These are phyloP conservation scores for Pythium myriotylum DNA, from an alignment of 352 stramenopile genomes.

Conservation along the genomic window DNA sequence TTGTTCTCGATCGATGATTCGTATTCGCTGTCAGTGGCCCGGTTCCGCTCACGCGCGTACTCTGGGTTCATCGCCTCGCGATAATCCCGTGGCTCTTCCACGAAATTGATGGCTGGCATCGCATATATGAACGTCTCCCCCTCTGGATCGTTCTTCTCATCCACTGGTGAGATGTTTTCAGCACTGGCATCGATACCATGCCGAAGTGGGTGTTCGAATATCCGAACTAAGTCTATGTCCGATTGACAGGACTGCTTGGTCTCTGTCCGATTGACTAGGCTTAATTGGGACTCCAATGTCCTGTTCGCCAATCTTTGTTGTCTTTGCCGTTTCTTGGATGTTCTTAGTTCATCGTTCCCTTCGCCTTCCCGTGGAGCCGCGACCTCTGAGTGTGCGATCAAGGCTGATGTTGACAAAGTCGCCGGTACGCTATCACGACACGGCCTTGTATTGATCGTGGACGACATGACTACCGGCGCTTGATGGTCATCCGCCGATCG, in stretches of 20 bases:
- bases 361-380: not conserved
- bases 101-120: conserved; percentile 13
- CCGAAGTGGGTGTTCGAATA: conserved; percentile 7
- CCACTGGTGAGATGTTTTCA: conserved; percentile 1
- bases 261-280: conserved; percentile 3
- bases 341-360: conserved; percentile 9
- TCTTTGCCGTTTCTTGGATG: conserved; percentile 2
- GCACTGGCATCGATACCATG: conserved; percentile 6
- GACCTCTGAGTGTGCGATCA: conserved; percentile 22
- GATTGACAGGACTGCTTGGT: conserved; percentile 9
- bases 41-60: conserved; percentile 8
- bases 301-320: not conserved
- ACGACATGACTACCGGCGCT: no score
- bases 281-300: not conserved
- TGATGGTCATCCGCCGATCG: no score
- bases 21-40: conserved; percentile 15
- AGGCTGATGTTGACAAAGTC: no score
- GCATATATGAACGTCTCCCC: conserved; percentile 14
- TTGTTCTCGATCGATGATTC: conserved; percentile 5
- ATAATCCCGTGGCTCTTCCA: conserved; percentile 15
- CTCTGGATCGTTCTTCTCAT: conserved; percentile 6
- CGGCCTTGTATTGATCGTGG: no score
- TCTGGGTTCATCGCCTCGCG: conserved; percentile 16
- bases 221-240: conserved; percentile 6
- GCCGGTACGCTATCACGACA: not conserved